A percentile compares a stretch with the other conserved stretches of the same genome.
These are phyloP conservation scores for Macrophomina pseudophaseolina DNA, from an alignment of 2,329 filamentous ascomycete species.

Conservation along the genomic window DNA sequence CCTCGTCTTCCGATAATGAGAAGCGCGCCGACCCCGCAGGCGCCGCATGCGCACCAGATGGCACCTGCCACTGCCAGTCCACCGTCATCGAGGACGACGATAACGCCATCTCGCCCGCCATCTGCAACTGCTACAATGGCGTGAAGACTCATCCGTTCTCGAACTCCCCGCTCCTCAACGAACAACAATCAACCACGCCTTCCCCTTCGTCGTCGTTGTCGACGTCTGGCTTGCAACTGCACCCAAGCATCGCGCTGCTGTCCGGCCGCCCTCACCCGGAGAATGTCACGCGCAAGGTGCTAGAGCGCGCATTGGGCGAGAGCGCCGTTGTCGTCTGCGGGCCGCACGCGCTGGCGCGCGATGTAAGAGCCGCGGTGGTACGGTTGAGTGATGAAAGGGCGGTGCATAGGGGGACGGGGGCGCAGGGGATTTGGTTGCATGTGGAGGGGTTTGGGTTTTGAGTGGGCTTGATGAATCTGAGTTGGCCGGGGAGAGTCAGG, in stretches of 20 bases:
- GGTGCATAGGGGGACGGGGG: constrained; percentile 70
- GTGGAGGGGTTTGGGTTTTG: constrained; percentile 62
- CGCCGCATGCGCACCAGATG: constrained; percentile 36
- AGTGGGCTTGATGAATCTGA: too few species aligned
- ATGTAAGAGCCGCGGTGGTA: constrained; percentile 61
- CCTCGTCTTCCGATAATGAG: constrained; percentile 1
- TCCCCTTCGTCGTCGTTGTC: constrained; percentile 30
- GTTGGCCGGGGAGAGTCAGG: too few species aligned
- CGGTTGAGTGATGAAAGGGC: constrained; percentile 67
- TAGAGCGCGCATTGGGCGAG: constrained; percentile 66
- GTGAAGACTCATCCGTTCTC: background rate
- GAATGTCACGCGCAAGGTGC: constrained; percentile 58
- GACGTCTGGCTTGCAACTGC: constrained; percentile 30
- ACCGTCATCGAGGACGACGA: constrained; percentile 51
- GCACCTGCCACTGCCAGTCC: constrained; percentile 56
- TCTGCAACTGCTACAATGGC: constrained; percentile 45
- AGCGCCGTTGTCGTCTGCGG: constrained; percentile 68
- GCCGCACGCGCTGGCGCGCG: constrained; percentile 59
- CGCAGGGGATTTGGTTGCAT: constrained; percentile 67
- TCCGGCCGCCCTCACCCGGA: constrained; percentile 59
- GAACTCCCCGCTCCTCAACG: constrained; percentile 8
- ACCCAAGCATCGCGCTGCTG: constrained; percentile 45
- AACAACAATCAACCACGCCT: background rate
- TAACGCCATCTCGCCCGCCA: constrained; percentile 41
- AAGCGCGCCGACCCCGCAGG: constrained; percentile 27